Conservation (phyloP, 176 grass and related monocot genomes). For the Avena insularis region DNA sequence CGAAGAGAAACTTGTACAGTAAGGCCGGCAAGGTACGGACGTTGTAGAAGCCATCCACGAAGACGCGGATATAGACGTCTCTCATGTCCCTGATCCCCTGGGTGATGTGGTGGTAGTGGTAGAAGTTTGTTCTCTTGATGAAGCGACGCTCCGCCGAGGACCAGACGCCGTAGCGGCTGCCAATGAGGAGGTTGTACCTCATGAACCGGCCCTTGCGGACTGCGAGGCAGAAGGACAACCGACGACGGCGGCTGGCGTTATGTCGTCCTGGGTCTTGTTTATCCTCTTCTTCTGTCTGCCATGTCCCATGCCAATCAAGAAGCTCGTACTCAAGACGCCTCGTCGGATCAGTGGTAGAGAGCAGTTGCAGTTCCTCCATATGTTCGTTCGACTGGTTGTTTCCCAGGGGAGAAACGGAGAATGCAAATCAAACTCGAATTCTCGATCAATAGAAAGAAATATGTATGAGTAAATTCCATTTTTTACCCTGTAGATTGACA, state of each 20-base stretch:
- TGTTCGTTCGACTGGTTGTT: neutral
- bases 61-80: neutral
- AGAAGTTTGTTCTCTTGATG: neutral
- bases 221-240: neutral
- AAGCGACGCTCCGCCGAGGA: neutral
- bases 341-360: neutral
- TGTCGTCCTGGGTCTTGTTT: neutral
- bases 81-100: neutral
- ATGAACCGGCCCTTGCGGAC: neutral
- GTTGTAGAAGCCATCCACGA: neutral
- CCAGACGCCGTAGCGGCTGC: neutral
- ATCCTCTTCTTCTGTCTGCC: neutral
- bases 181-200: neutral
- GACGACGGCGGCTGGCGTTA: neutral
- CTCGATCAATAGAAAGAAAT: no score
- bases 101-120: neutral
- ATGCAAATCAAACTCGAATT: no score
- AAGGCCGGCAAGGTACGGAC: neutral
- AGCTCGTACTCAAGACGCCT: neutral
- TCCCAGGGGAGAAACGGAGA: no score
- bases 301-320: neutral
- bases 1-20: neutral
- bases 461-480: no score
- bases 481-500: no score
- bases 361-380: neutral